A percentile compares a stretch with the other conserved stretches of the same genome.
Conservation (phyloP, 2,329 filamentous ascomycete genomes). For the Colletotrichum tabaci region DNA sequence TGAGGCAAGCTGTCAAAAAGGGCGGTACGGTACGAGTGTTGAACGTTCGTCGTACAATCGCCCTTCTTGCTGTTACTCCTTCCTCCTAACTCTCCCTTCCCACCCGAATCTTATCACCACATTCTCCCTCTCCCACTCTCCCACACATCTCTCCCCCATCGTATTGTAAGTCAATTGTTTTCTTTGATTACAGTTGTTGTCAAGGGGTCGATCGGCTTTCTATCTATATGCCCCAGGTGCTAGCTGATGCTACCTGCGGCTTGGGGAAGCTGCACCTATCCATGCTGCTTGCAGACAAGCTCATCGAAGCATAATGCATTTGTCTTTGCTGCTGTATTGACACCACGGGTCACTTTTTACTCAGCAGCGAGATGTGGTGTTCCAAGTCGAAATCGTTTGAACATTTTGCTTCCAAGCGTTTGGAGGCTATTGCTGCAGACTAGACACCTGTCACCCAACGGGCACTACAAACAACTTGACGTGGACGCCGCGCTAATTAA, state of each 20-base stretch:
- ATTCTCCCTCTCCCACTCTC: not conserved
- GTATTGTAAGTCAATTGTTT: conserved; percentile 12
- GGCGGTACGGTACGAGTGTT: conserved; percentile 40
- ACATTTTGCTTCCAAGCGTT: not conserved
- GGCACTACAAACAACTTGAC: conserved; percentile 13
- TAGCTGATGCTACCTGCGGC: conserved; percentile 19
- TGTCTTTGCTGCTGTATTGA: not conserved
- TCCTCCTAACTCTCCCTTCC: conserved; percentile 40
- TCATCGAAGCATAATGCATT: not conserved
- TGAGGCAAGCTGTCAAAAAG: conserved; percentile 55
- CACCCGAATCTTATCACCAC: conserved; percentile 13
- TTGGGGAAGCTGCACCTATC: conserved; percentile 25
- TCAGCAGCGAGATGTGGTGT: not conserved
- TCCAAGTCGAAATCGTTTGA: not conserved
- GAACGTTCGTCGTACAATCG: conserved; percentile 34
- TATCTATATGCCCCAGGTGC: not conserved
- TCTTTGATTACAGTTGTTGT: not conserved
- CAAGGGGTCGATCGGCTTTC: not conserved
- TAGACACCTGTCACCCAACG: conserved; percentile 9
- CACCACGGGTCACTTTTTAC: not conserved
- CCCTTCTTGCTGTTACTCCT: conserved; percentile 2
- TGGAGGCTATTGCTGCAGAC: no score
- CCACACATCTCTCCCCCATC: not conserved
- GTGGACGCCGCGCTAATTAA: conserved; percentile 18
- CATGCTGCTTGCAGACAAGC: conserved; percentile 25